phyloP scores from a whole-genome alignment of 352 stramenopile genomes.

The Phytophthora pistaciae region DNA sequence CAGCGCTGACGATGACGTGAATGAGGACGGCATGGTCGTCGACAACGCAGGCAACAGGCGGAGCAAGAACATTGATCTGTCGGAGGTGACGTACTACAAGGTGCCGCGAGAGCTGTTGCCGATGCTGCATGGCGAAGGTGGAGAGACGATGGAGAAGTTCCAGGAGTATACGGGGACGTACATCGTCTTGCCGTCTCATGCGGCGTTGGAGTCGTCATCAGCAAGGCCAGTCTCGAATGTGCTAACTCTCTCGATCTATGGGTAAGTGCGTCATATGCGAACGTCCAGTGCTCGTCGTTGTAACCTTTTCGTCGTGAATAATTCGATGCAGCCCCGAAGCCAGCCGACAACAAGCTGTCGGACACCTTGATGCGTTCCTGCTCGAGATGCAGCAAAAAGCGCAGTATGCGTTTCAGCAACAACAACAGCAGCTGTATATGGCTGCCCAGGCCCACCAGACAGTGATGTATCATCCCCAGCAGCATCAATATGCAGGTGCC shows the following conservation, averaged over 20 bases:
- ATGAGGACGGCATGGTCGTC: constrained; percentile 56
- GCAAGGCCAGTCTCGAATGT: constrained; percentile 31
- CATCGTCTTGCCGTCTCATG: constrained; percentile 68
- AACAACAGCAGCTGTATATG: constrained; percentile 48
- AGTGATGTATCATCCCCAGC: constrained; percentile 27
- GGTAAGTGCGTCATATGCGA: constrained; percentile 36
- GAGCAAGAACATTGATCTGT: constrained; percentile 80
- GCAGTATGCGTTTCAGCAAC: constrained; percentile 44
- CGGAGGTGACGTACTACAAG: constrained; percentile 82
- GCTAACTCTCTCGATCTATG: constrained; percentile 79
- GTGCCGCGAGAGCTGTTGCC: constrained; percentile 71
- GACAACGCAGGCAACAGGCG: constrained; percentile 47
- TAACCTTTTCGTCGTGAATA: constrained; percentile 11
- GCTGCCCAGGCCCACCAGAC: constrained; percentile 45
- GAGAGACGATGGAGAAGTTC: constrained; percentile 79
- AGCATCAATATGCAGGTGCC: constrained; percentile 29
- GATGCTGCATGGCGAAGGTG: constrained; percentile 73
- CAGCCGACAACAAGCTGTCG: constrained; percentile 64
- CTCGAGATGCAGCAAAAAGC: constrained; percentile 68
- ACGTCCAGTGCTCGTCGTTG: not conserved
- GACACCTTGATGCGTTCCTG: constrained; percentile 66
- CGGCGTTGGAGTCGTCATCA: constrained; percentile 20
- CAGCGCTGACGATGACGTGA: constrained; percentile 31
- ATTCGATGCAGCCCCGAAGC: constrained; percentile 32
- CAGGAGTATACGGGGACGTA: constrained; percentile 83